Base-by-base conservation (phyloP, 2,329 filamentous ascomycete genomes). In the Didymella lethalis region DNA sequence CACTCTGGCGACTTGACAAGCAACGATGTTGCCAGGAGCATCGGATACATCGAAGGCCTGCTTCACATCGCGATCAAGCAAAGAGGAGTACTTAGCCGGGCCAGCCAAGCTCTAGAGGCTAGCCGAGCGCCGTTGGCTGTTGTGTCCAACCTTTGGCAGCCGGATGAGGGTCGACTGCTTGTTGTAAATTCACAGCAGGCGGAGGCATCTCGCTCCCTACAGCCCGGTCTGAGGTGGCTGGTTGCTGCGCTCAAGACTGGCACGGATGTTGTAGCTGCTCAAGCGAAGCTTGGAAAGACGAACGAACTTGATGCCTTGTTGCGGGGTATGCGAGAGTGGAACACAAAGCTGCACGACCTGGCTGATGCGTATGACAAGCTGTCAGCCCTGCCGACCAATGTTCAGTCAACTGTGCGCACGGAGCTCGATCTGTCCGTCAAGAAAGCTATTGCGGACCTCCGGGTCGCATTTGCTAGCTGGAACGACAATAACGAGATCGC, bases 41-140 rank as follows among this genome's bases (percentile, higher is more conserved):
- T 91, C 48, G 92, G 92, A 0, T 91, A 91, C 64, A 81, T 97
- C n/a, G 95, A 99, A 74, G 92, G 93, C 26, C 83, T 97, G 59
- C 80, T 98, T 29, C 84, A 89, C 59, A 79, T 87, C n/a, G 75
- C 86, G 1, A 71, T 91, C 12, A 77, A 80, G 3, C 90, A 93
- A 73, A 83, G 89, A 58, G 76, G 75, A 46, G 76, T 79, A 6
- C 80, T 41, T 64, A 76, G 64, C 51, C 70, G 63, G 31, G 68
- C 72, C 41, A 54, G 61, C 7, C 48, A 61, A 18, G 70, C 78
- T 12, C 64, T 81, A 3, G 72, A 70, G 14, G 73, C 78, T 1
- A 68, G 84, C 11, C 67, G 70, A 12, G 70, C 70, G 14, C 76
- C 78, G 0, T 74, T 82, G 2, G 59, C 64, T 0, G 70, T 79